A percentile compares a stretch with the other conserved stretches of the same genome.
phyloP scores from a whole-genome alignment of 768 basidiomycete species.

The Lentinula lateritia region DNA sequence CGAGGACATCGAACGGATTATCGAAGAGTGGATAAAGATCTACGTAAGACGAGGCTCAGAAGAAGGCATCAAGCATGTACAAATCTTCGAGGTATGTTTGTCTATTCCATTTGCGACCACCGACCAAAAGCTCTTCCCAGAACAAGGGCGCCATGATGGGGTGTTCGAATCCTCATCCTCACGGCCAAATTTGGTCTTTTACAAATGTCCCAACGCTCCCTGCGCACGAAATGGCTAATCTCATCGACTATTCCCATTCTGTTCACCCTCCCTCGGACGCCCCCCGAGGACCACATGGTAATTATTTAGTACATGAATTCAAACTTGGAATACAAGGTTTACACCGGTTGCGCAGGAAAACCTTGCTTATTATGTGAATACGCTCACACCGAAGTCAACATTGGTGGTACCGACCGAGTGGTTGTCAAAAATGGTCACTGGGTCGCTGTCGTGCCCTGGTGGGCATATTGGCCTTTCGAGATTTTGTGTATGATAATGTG shows the following conservation, averaged over 20 bases:
- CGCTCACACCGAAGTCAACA: slow-evolving; percentile 53
- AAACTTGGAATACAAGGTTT: background rate
- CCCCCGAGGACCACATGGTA: slow-evolving; percentile 49
- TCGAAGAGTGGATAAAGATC: slow-evolving; percentile 69
- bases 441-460: slow-evolving; percentile 87
- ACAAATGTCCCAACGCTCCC: slow-evolving; percentile 69
- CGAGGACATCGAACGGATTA: slow-evolving; percentile 55
- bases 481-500: slow-evolving; percentile 48
- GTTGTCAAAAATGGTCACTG: slow-evolving; percentile 72
- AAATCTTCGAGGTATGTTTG: slow-evolving; percentile 77
- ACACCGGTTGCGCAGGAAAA: slow-evolving; percentile 28
- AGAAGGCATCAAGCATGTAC: slow-evolving; percentile 73
- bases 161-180: slow-evolving; percentile 91
- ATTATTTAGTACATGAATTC: background rate
- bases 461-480: slow-evolving; percentile 95
- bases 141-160: slow-evolving; percentile 96
- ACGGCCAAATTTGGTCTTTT: slow-evolving; percentile 85
- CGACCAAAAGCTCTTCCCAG: slow-evolving; percentile 29
- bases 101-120: background rate
- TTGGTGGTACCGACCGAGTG: slow-evolving; percentile 39
- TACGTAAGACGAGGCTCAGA: slow-evolving; percentile 55
- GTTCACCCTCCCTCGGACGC: slow-evolving; percentile 33
- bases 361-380: slow-evolving; percentile 82
- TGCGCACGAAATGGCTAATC: slow-evolving; percentile 55
- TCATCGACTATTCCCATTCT: slow-evolving; percentile 43